Evolutionary conservation across 2,329 filamentous ascomycete genomes (phyloP).

Genomic region (Pseudogymnoascus sp.): DNA sequence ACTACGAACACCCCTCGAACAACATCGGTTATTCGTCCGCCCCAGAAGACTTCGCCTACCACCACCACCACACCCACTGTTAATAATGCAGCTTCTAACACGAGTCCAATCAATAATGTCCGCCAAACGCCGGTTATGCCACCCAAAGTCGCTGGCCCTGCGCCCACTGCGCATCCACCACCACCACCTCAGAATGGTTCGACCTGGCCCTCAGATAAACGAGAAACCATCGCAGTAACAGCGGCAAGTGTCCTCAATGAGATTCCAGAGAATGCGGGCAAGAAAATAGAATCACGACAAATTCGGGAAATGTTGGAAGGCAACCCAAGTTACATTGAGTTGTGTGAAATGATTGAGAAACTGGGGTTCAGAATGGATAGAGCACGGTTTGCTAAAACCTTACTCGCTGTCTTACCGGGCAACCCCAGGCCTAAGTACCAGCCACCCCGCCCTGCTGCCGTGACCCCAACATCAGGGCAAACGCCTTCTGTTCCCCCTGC

Average conservation of each 20-base stretch:
- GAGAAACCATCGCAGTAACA: conserved; percentile 6
- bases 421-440: background rate
- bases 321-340: conserved; percentile 11
- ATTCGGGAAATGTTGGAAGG: conserved; percentile 11
- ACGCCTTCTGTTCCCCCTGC: background rate
- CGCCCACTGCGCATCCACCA: background rate
- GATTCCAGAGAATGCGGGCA: conserved; percentile 10
- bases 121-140: background rate
- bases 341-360: conserved; percentile 14
- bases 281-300: conserved; percentile 8
- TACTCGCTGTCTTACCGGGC: background rate
- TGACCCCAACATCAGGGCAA: background rate
- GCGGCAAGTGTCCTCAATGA: conserved; percentile 9
- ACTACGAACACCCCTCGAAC: background rate
- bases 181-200: background rate
- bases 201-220: conserved; percentile 10
- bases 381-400: conserved; percentile 11
- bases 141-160: background rate
- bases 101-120: background rate
- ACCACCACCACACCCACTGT: background rate
- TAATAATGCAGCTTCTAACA: background rate
- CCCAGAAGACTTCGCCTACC: background rate
- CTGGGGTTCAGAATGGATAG: conserved; percentile 12
- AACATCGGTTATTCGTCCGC: background rate
- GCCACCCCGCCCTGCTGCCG: background rate